These are phyloP conservation scores for Antarctomyces pellizariae DNA, from an alignment of 495 filamentous ascomycete genomes.

Conservation along the genomic window DNA sequence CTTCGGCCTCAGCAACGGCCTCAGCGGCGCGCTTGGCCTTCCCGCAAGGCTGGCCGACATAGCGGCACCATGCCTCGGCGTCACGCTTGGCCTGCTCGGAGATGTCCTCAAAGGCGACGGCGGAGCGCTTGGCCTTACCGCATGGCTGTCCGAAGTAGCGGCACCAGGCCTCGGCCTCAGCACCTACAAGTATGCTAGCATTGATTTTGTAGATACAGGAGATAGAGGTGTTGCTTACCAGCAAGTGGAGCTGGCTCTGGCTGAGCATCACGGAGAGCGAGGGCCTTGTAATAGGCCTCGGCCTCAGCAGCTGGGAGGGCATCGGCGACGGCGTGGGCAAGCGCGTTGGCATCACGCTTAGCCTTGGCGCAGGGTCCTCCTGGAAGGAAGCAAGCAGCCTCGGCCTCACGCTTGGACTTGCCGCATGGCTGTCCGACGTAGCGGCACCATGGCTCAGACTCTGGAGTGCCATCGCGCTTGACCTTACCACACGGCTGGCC, in stretches of 20 bases:
- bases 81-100: too few species aligned
- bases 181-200: too few species aligned
- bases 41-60: conserved; percentile 8
- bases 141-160: conserved; percentile 5
- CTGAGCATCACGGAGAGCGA: too few species aligned
- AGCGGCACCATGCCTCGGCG: conserved; percentile 1
- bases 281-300: too few species aligned
- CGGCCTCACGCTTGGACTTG: conserved; percentile 15
- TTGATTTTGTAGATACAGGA: too few species aligned
- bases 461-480: conserved; percentile 11
- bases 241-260: too few species aligned
- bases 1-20: conserved; percentile 12
- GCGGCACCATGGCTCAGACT: conserved; percentile 2
- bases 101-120: conserved; percentile 7
- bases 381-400: conserved; percentile 8
- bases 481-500: conserved; percentile 10
- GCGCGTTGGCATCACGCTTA: conserved; percentile 15
- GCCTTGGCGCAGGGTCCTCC: conserved; percentile 14
- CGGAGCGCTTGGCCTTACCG: conserved; percentile 14
- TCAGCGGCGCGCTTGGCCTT: conserved; percentile 17
- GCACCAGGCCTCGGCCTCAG: conserved; percentile 13
- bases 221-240: too few species aligned
- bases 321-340: conserved; percentile 8
- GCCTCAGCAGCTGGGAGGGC: conserved; percentile 1
- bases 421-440: conserved; percentile 9